These are phyloP conservation scores for Friedmanniomyces endolithicus DNA, from an alignment of 495 filamentous ascomycete genomes.

Conservation along the genomic window DNA sequence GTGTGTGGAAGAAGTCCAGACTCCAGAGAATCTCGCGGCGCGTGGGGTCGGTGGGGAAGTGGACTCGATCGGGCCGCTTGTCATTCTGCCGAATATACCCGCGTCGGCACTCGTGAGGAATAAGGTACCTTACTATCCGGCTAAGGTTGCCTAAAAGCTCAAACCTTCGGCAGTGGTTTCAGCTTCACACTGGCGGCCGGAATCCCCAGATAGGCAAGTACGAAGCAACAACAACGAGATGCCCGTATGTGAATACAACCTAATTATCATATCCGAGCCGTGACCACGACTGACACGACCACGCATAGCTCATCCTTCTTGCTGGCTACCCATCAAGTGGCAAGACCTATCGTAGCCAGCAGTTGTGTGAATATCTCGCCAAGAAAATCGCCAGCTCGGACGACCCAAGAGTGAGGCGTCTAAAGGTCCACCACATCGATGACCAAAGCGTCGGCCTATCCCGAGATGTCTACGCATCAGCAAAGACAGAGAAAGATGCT, in stretches of 20 bases:
- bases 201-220: not conserved
- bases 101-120: too few species aligned
- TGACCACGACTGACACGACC: not conserved
- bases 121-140: too few species aligned
- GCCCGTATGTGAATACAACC: not conserved
- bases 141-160: too few species aligned
- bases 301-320: constrained; percentile 69
- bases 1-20: too few species aligned
- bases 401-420: constrained; percentile 40
- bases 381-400: constrained; percentile 40
- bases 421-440: constrained; percentile 55
- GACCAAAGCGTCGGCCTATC: constrained; percentile 51
- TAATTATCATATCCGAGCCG: not conserved
- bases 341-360: constrained; percentile 73
- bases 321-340: constrained; percentile 89
- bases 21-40: not conserved
- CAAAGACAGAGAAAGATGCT: constrained; percentile 74
- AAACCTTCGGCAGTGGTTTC: too few species aligned
- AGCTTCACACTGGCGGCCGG: too few species aligned
- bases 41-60: not conserved
- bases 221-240: not conserved
- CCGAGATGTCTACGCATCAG: constrained; percentile 52
- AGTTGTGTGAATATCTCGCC: constrained; percentile 57
- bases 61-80: too few species aligned
- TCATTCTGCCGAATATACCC: too few species aligned